Evolutionary conservation across 192 early-diverging fungal genomes (phyloP), one percentile per base, ranked within the genome.

Genomic region (Rhizoclosmatium sp.): DNA sequence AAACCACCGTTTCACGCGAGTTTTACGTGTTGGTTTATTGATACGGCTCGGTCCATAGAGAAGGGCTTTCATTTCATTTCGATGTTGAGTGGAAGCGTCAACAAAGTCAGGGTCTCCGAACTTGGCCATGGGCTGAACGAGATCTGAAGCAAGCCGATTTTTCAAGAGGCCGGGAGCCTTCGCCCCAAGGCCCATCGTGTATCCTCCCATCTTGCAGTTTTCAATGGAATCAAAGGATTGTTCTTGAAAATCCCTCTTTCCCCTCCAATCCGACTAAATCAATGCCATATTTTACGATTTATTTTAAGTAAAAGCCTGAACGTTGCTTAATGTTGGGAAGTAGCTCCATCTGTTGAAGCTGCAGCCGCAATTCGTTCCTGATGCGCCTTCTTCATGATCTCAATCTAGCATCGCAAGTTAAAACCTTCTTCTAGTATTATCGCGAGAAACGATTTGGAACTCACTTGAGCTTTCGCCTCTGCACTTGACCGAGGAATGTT

Each of bases 91-190:
- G 1, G 72, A 75, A 2, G 12, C 2, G 44, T 75, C 72, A 16
- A 64, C 45, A 7, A 59, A 42, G 16, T 44, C 45, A 2, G 72
- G 60, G 45, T 75, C 72, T 10, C 72, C 72, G 45, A 47, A 64
- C 7, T 19, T 42, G 47, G 31, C 48, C 72, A 62, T 62, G 44
- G 72, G 60, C 5, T 23, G 16, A 4, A 62, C 39, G 39, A 71
- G 46, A 46, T 62, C 60, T 3, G 56, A 16, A 16, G 70, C 49
- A 14, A 75, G 56, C 47, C 72, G n/a, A 59, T 62, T 60, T 39
- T 75, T 75, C 10, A 75, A 45, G 40, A 71, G 39, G 72, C 59
- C 56, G 5, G 72, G 72, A 2, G 72, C 72, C 44, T 75, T 75
- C 5, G 72, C 72, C 5, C 42, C 44, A 16, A 75, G 72, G 3